phyloP scores from a whole-genome alignment of 805 yeast species.

The Starmerella potacharoeniae region DNA sequence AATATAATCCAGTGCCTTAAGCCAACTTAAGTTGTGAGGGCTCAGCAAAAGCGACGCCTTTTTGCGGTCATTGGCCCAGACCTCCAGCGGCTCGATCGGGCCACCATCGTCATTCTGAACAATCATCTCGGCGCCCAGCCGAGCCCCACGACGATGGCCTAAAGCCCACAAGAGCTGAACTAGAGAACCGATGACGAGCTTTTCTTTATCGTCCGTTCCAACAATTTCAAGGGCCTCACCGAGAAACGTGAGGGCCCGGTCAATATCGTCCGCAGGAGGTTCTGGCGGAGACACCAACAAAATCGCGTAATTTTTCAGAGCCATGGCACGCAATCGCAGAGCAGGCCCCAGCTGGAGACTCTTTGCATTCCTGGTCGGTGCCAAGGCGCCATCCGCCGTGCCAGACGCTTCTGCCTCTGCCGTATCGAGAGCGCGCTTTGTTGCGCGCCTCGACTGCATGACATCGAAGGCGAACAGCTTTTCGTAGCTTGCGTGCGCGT shows the following conservation, averaged over 20 bases:
- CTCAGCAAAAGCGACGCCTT: constrained; percentile 8
- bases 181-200: constrained; percentile 14
- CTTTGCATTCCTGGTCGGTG: background rate
- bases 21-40: constrained; percentile 14
- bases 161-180: constrained; percentile 14
- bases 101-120: constrained; percentile 15
- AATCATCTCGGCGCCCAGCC: constrained; percentile 19
- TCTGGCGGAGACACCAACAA: constrained; percentile 38
- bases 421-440: background rate
- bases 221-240: constrained; percentile 18
- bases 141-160: constrained; percentile 15
- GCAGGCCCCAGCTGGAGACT: constrained; percentile 32
- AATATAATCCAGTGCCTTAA: constrained; percentile 14
- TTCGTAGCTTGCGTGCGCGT: constrained; percentile 47
- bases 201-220: constrained; percentile 16
- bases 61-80: constrained; percentile 6
- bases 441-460: constrained; percentile 28
- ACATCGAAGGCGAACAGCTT: constrained; percentile 60
- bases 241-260: constrained; percentile 10
- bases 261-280: background rate
- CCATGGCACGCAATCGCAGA: constrained; percentile 61
- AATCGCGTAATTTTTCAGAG: constrained; percentile 72
- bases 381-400: background rate
- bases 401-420: background rate
- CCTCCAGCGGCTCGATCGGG: constrained; percentile 13